These are phyloP conservation scores for Spizellomyces punctatus DNA, from an alignment of 192 early-diverging fungal genomes.

Conservation along the genomic window DNA sequence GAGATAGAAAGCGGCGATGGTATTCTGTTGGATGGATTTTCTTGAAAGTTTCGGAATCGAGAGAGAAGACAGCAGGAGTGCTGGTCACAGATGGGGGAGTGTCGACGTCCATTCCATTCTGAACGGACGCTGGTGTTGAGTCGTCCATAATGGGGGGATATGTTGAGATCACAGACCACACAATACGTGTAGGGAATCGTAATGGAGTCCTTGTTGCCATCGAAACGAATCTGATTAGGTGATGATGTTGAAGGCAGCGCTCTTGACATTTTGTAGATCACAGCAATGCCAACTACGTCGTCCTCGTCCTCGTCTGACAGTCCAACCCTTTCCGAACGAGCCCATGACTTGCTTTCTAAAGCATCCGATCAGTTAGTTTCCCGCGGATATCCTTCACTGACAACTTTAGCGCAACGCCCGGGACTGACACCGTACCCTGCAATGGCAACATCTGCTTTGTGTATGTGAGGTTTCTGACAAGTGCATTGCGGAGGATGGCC, in stretches of 20 bases:
- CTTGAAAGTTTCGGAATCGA: conserved; percentile 73
- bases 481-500: not conserved
- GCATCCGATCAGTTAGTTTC: too few species aligned
- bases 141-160: conserved; percentile 3
- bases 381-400: not conserved
- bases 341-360: too few species aligned
- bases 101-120: conserved; percentile 25
- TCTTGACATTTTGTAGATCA: too few species aligned
- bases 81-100: not conserved
- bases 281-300: too few species aligned
- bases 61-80: conserved; percentile 19
- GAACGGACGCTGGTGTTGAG: not conserved
- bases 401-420: not conserved
- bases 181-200: too few species aligned
- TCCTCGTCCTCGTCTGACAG: too few species aligned
- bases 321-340: too few species aligned
- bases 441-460: conserved; percentile 1
- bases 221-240: too few species aligned
- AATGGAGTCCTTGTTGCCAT: too few species aligned
- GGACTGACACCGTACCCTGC: conserved; percentile 25
- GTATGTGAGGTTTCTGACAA: not conserved
- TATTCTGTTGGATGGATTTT: conserved; percentile 87
- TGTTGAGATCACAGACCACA: not conserved
- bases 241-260: too few species aligned
- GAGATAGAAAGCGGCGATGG: conserved; percentile 77